A percentile compares a stretch with the other conserved stretches of the same genome.
These are phyloP conservation scores for Boletus hoseneyae DNA, from an alignment of 1,284 basidiomycete genomes.

Conservation along the genomic window DNA sequence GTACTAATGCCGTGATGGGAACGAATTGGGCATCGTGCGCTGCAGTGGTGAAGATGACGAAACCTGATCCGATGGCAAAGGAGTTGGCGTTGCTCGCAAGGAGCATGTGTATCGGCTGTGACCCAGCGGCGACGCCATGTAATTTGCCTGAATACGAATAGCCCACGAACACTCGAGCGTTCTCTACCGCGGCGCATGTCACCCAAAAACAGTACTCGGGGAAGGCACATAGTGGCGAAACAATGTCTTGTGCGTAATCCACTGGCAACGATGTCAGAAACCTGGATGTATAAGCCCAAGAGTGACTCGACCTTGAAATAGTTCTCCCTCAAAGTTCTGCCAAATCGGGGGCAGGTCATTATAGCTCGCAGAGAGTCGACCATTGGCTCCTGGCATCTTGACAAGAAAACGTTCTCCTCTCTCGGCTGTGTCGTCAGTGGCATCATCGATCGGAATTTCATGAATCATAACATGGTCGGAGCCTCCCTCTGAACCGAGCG, in stretches of 20 bases:
- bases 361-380: constrained; percentile 41
- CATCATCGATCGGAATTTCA: constrained; percentile 15
- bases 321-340: constrained; percentile 49
- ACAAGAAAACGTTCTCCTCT: constrained; percentile 13
- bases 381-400: constrained; percentile 36
- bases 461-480: constrained; percentile 18
- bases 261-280: constrained; percentile 19
- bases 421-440: background rate
- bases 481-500: constrained; percentile 24
- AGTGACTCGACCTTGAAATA: constrained; percentile 47
- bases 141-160: constrained; percentile 66
- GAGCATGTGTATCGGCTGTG: constrained; percentile 12
- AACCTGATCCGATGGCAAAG: constrained; percentile 75
- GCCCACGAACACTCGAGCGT: constrained; percentile 55
- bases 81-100: constrained; percentile 73
- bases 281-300: background rate
- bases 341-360: constrained; percentile 35
- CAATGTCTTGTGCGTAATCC: constrained; percentile 16
- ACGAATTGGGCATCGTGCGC: constrained; percentile 82
- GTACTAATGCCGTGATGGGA: constrained; percentile 39
- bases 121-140: constrained; percentile 39
- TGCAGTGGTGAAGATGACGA: constrained; percentile 85
- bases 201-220: constrained; percentile 58
- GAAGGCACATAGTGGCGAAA: constrained; percentile 42
- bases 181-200: constrained; percentile 28